A percentile compares a stretch with the other conserved stretches of the same genome.
Evolutionary conservation across 1,139 yeast species (phyloP).

Genomic region (Suhomyces bolitotheri): DNA sequence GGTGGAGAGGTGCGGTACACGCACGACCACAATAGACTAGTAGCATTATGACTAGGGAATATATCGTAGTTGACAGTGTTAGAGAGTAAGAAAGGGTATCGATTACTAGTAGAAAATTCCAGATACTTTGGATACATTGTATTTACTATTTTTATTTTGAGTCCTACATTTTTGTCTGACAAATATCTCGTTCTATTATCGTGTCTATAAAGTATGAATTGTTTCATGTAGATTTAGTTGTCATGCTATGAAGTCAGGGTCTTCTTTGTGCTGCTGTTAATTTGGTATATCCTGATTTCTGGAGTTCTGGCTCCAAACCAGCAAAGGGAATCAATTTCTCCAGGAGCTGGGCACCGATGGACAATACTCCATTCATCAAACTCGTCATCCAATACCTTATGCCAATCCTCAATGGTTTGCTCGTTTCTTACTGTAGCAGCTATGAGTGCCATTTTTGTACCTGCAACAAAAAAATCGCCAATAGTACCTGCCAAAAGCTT

Average conservation of each 20-base stretch:
- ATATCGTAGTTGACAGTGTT: too few relatives aligned
- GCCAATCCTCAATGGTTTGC: slow-evolving; percentile 58
- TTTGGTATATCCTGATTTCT: slow-evolving; percentile 44
- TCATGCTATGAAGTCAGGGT: too few relatives aligned
- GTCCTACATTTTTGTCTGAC: too few relatives aligned
- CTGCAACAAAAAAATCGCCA: slow-evolving; percentile 33
- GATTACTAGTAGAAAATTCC: too few relatives aligned
- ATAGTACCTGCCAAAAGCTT: slow-evolving; percentile 56
- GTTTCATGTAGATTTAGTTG: too few relatives aligned
- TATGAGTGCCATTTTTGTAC: slow-evolving; percentile 43
- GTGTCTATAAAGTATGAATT: too few relatives aligned
- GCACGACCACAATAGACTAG: slow-evolving; percentile 6
- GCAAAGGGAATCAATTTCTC: slow-evolving; percentile 19
- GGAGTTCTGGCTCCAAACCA: slow-evolving; percentile 40
- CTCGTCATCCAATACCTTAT: slow-evolving; percentile 33
- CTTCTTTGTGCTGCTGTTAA: slow-evolving; percentile 14
- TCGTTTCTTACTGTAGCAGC: slow-evolving; percentile 76
- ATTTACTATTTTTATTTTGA: too few relatives aligned
- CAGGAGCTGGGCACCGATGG: slow-evolving; percentile 20
- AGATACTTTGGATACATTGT: too few relatives aligned
- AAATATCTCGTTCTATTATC: too few relatives aligned
- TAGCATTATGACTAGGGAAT: too few relatives aligned
- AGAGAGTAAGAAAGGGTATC: too few relatives aligned
- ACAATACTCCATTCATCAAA: slow-evolving; percentile 32
- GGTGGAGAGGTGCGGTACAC: slow-evolving; percentile 8